Base-by-base conservation (phyloP, 2,329 filamentous ascomycete species). In the Didymella lethalis region DNA sequence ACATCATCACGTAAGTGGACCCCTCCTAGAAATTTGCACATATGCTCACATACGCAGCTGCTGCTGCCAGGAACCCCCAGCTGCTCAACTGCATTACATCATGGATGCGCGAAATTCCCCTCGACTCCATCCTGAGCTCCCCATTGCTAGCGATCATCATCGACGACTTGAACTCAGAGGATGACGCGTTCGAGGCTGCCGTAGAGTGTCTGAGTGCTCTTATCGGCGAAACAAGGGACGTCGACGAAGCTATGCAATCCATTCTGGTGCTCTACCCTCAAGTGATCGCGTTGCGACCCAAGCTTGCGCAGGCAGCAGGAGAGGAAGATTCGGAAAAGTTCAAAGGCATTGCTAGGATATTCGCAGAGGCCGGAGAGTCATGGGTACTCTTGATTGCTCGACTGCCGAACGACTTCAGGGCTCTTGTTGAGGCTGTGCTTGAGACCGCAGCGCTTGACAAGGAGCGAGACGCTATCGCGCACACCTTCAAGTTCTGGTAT, bases 401-500 rank as follows among this genome's bases (percentile, higher is more conserved):
- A 48, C 84, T 97, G 69, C 92, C 95, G 0, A 77, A 81, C 14
- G 87, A 93, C 49, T 98, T 98, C 81, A 86, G 91, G 38, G 87
- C 87, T 11, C 83, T 99, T 5, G 94, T 99, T 11, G 93, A 97
- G 70, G 88, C 90, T 7, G 88, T 99, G 16, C 84, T 98, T n/a
- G 93, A 98, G 79, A 97, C 93, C 72, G 93, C 92, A 61, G 87
- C 90, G 11, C 86, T 90, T 66, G 95, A 99, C 76, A 88, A 88
- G 74, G 94, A 97, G 53, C 88, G 90, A 62, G 95, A 99, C 66
- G 92, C 93, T 4, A 93, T 99, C 63, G 91, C 92, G 53, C 88
- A 95, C 70, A 99, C 96, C 0, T 99, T 99, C 79, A 88, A 88
- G 66, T 98, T 99, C 80, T 99, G 95, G 95, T 98, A 96, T 75